Conservation (phyloP, 768 basidiomycete genomes). For the Mycena sanguinolenta region DNA sequence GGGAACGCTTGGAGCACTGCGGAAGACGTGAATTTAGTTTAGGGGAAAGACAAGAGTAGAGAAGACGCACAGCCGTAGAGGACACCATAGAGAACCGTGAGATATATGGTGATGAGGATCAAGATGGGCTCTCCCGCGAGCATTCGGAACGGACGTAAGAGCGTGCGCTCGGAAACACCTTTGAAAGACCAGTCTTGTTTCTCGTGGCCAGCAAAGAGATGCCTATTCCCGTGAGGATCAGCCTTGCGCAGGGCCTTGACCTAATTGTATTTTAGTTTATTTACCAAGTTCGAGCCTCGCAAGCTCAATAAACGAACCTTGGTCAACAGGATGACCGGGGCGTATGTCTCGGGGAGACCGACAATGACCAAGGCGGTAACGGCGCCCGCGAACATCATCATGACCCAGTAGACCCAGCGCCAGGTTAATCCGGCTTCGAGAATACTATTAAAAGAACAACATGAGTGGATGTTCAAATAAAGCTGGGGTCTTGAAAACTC, state of each 20-base stretch:
- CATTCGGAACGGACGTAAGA: conserved; percentile 74
- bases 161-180: conserved; percentile 66
- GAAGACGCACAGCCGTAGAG: conserved; percentile 66
- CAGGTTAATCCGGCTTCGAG: conserved; percentile 62
- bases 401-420: conserved; percentile 80
- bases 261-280: conserved; percentile 37
- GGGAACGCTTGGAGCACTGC: conserved; percentile 72
- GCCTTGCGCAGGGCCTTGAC: conserved; percentile 63
- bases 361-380: conserved; percentile 61
- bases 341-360: conserved; percentile 77
- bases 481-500: background rate
- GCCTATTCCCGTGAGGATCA: conserved; percentile 58
- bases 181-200: conserved; percentile 65
- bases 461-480: background rate
- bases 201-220: conserved; percentile 71
- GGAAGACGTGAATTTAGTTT: background rate
- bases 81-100: conserved; percentile 71
- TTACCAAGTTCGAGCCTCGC: background rate
- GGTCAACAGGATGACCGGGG: conserved; percentile 67
- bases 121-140: conserved; percentile 74
- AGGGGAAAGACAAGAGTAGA: background rate
- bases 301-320: conserved; percentile 45
- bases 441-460: conserved; percentile 44
- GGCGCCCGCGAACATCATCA: conserved; percentile 71
- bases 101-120: conserved; percentile 71